Evolutionary conservation across 306 rosid species (phyloP), one percentile per base, ranked within the genome.

Genomic region (Luffa aegyptiaca): DNA sequence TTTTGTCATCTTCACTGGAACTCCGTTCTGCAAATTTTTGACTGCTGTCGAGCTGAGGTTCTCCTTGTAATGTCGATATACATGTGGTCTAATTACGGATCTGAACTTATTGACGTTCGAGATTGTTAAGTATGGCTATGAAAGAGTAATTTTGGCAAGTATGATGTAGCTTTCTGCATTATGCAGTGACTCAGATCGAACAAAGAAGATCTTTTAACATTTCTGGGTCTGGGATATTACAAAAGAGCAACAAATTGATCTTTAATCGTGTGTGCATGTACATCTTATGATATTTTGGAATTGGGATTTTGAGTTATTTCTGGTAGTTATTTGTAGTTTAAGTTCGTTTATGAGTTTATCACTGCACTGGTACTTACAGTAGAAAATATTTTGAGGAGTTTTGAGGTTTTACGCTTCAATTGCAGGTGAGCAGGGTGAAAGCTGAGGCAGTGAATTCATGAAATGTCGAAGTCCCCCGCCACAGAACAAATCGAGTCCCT

Each of bases 391-490:
- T 35, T 18, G 17, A 48, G 59, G 61, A 75, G 79, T 75, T 75
- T 18, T 44, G 48, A 49, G 70, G 68, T 26, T 48, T 20, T 61
- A 26, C 39, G 39, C n/a, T 80, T 42, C 36, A 48, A 79, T 86
- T 84, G 79, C 90, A 88, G 93, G 91, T 75, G 79, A 76, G 81
- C 82, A 69, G 80, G 85, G 79, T 81, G 85, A 83, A 82, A 76
- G 56, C 80, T 80, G 71, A 82, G 83, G 85, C 68, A 83, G 85
- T 51, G 4, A 80, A 73, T 80, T 76, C 79, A 70, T 86, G 97
- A 90, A 93, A 93, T 91, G 95, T 88, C 95, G 74, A 90, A 87
- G 87, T 84, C 90, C 85, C 89, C 88, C 87, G 86, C 91, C 85
- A 80, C 80, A 73, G 82, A 86, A 81, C 86, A 70, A 71, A 80